Conservation (phyloP, 2,329 filamentous ascomycete species). For the Lachnellula suecica region DNA sequence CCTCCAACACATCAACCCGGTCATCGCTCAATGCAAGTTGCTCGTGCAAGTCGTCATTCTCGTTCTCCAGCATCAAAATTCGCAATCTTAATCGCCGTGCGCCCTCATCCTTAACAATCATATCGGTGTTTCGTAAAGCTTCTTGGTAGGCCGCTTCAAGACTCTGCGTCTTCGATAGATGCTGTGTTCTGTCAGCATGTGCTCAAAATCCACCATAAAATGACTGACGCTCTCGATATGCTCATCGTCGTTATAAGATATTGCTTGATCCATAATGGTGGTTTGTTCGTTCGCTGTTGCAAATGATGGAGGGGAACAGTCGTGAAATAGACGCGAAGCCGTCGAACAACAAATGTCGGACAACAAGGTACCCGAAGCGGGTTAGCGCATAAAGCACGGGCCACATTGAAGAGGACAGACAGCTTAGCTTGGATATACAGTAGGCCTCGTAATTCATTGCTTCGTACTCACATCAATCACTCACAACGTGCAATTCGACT, state of each 20-base stretch:
- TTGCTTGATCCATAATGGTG: slow-evolving; percentile 27
- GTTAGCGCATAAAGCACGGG: neutral
- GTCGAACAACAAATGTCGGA: neutral
- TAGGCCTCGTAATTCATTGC: too few species aligned
- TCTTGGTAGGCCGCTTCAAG: slow-evolving; percentile 72
- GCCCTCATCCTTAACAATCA: slow-evolving; percentile 74
- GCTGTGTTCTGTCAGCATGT: slow-evolving; percentile 22
- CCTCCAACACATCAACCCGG: slow-evolving; percentile 54
- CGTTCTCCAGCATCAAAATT: slow-evolving; percentile 70
- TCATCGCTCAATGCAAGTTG: slow-evolving; percentile 60
- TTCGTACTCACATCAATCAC: slow-evolving; percentile 1
- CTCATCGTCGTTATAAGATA: slow-evolving; percentile 29
- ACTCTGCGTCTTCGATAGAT: slow-evolving; percentile 30
- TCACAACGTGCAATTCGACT: slow-evolving; percentile 7
- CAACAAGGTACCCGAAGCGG: slow-evolving; percentile 5
- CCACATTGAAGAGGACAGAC: neutral
- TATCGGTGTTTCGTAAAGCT: slow-evolving; percentile 61
- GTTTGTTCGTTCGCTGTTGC: neutral
- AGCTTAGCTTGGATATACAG: too few species aligned
- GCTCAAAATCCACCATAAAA: neutral
- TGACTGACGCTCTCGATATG: slow-evolving; percentile 27
- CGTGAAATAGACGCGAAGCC: neutral
- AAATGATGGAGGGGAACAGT: neutral
- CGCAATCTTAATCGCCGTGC: slow-evolving; percentile 68
- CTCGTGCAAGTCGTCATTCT: slow-evolving; percentile 67